These are phyloP conservation scores for Annulohypoxylon maeteangense DNA, from an alignment of 495 filamentous ascomycete genomes.

Conservation along the genomic window DNA sequence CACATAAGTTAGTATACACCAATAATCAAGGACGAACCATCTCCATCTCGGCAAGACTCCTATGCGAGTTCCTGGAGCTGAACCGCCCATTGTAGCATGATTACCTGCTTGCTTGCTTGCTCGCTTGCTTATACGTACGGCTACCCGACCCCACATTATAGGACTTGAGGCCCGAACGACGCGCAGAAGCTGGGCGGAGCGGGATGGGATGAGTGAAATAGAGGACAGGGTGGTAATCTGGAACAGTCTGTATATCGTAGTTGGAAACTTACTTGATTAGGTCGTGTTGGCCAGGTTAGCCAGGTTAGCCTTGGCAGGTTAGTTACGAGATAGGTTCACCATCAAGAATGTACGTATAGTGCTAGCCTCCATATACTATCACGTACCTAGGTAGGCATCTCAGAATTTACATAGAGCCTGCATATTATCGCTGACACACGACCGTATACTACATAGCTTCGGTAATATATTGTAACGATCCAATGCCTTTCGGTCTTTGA, in stretches of 20 bases:
- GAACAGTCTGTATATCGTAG: slow-evolving; percentile 29
- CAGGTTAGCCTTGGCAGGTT: too few species aligned
- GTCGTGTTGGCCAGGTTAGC: slow-evolving; percentile 13
- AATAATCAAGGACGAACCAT: neutral
- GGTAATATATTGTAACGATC: slow-evolving; percentile 11
- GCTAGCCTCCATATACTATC: slow-evolving; percentile 4
- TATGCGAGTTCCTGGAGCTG: slow-evolving; percentile 9
- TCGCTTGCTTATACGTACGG: slow-evolving; percentile 12
- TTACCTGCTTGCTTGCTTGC: slow-evolving; percentile 7
- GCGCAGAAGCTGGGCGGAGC: slow-evolving; percentile 29
- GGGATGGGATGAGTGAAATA: slow-evolving; percentile 23
- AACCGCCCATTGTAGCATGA: slow-evolving; percentile 18
- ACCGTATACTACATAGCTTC: slow-evolving; percentile 31
- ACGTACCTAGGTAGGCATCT: neutral
- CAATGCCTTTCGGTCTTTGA: slow-evolving; percentile 5
- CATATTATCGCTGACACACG: slow-evolving; percentile 19
- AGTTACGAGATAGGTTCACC: too few species aligned
- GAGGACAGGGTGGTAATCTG: slow-evolving; percentile 25
- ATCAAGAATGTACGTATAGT: slow-evolving; percentile 7
- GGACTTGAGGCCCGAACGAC: slow-evolving; percentile 43
- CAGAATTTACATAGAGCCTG: slow-evolving; percentile 34
- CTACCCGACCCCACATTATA: slow-evolving; percentile 38
- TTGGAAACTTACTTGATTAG: slow-evolving; percentile 14
- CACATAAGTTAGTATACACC: neutral
- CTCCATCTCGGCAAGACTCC: slow-evolving; percentile 1